A percentile compares a stretch with the other conserved stretches of the same genome.
Conservation (phyloP, 768 basidiomycete genomes). For the Terana coerulea region DNA sequence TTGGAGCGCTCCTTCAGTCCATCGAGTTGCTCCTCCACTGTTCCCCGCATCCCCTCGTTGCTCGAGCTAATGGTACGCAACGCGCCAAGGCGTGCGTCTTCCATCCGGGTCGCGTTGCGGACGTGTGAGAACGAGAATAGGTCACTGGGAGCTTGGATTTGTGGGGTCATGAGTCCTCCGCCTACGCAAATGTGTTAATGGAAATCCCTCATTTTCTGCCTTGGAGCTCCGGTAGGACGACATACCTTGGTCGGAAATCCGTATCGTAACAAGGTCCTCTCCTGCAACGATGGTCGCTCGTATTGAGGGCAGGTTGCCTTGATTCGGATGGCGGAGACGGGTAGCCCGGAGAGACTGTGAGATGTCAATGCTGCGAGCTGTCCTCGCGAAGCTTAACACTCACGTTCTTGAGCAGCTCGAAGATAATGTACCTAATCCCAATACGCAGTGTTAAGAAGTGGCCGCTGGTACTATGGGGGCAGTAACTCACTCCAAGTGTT, state of each 20-base stretch:
- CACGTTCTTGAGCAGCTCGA: slow-evolving; percentile 89
- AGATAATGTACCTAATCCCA: slow-evolving; percentile 81
- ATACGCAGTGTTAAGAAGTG: neutral
- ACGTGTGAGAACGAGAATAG: slow-evolving; percentile 89
- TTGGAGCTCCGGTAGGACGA: too few species aligned
- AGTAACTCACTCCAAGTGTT: slow-evolving; percentile 72
- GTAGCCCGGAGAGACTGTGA: slow-evolving; percentile 72
- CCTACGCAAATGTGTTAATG: slow-evolving; percentile 37
- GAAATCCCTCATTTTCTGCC: too few species aligned
- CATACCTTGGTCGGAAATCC: slow-evolving; percentile 88
- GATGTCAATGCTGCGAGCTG: neutral
- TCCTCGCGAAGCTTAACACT: slow-evolving; percentile 22
- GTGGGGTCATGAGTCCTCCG: slow-evolving; percentile 58
- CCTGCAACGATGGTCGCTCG: slow-evolving; percentile 73
- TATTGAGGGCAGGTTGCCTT: slow-evolving; percentile 53
- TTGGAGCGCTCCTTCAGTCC: slow-evolving; percentile 25
- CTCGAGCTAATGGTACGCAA: slow-evolving; percentile 59
- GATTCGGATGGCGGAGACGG: slow-evolving; percentile 42
- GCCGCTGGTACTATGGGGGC: neutral
- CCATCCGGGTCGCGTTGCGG: slow-evolving; percentile 68
- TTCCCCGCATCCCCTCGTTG: slow-evolving; percentile 65
- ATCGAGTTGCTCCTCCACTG: slow-evolving; percentile 74
- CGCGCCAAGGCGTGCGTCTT: slow-evolving; percentile 62
- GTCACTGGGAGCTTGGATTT: slow-evolving; percentile 64
- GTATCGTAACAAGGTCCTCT: slow-evolving; percentile 68